Conservation (phyloP, 2,329 filamentous ascomycete species). For the Colletotrichum tamarilloi region DNA sequence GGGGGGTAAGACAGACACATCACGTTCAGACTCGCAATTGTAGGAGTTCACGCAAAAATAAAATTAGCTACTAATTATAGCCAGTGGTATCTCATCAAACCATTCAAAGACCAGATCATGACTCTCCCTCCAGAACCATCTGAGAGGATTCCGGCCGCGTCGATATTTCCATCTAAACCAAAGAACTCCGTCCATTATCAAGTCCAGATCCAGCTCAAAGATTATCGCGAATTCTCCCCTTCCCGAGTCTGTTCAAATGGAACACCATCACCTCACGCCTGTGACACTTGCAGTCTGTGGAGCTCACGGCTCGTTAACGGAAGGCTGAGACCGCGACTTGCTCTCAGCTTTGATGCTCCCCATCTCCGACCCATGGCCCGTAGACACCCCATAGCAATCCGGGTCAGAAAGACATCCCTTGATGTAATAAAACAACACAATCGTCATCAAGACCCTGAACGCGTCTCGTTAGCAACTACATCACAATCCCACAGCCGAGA, state of each 20-base stretch:
- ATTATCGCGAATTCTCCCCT: not conserved
- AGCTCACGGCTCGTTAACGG: not conserved
- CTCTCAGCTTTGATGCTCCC: conserved; percentile 41
- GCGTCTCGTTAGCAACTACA: not conserved
- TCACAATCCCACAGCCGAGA: not conserved
- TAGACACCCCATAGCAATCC: conserved; percentile 29
- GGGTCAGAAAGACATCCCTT: conserved; percentile 44
- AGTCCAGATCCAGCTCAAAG: not conserved
- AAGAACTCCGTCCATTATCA: conserved; percentile 23
- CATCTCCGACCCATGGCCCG: conserved; percentile 41
- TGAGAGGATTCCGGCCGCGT: not conserved
- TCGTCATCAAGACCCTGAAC: conserved; percentile 50
- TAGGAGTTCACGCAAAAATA: not conserved
- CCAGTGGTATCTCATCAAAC: conserved; percentile 24
- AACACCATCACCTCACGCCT: not conserved
- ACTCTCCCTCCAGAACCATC: not conserved
- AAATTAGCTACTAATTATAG: conserved; percentile 16
- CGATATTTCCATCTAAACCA: not conserved
- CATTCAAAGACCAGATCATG: not conserved
- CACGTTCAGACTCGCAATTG: not conserved
- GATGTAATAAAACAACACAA: conserved; percentile 52
- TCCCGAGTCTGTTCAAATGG: not conserved
- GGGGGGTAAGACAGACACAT: no score
- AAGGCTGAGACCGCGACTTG: conserved; percentile 11
- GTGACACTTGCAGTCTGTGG: not conserved